phyloP scores from a whole-genome alignment of 139 green algal species.

The Asterochloris erici region DNA sequence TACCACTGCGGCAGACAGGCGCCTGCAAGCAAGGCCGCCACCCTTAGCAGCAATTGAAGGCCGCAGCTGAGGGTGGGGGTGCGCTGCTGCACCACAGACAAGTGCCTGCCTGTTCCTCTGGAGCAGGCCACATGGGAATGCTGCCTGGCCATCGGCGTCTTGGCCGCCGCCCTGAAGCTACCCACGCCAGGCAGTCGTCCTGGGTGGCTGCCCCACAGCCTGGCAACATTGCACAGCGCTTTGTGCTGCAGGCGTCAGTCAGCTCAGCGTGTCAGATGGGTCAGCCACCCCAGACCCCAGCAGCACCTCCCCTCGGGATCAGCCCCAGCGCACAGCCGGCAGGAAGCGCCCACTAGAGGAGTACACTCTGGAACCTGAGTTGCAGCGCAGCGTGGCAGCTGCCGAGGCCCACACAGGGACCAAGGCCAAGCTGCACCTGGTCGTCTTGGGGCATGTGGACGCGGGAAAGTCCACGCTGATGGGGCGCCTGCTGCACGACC shows the following conservation, averaged over 20 bases:
- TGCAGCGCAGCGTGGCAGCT: conserved; percentile 35
- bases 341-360: conserved; percentile 32
- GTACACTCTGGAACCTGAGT: conserved; percentile 53
- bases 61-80: too few relatives aligned
- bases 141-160: too few relatives aligned
- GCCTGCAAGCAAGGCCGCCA: too few relatives aligned
- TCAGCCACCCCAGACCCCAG: neutral
- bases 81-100: too few relatives aligned
- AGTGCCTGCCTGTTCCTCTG: too few relatives aligned
- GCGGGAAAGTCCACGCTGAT: conserved; percentile 97
- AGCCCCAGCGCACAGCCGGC: neutral
- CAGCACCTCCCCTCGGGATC: neutral
- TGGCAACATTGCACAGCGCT: too few relatives aligned
- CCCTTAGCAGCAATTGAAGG: too few relatives aligned
- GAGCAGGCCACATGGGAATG: too few relatives aligned
- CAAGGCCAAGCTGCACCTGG: conserved; percentile 65
- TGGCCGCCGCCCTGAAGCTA: too few relatives aligned
- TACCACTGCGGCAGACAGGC: too few relatives aligned
- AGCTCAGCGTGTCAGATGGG: neutral
- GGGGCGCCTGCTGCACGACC: conserved; percentile 85
- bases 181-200: too few relatives aligned
- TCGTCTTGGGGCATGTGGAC: conserved; percentile 95
- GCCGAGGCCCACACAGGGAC: conserved; percentile 27
- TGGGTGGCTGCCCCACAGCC: too few relatives aligned
- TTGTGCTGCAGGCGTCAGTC: neutral